Evolutionary conservation across 2,329 filamentous ascomycete genomes (phyloP), one percentile per base, ranked within the genome.

Genomic region (Pseudogymnoascus sp.): DNA sequence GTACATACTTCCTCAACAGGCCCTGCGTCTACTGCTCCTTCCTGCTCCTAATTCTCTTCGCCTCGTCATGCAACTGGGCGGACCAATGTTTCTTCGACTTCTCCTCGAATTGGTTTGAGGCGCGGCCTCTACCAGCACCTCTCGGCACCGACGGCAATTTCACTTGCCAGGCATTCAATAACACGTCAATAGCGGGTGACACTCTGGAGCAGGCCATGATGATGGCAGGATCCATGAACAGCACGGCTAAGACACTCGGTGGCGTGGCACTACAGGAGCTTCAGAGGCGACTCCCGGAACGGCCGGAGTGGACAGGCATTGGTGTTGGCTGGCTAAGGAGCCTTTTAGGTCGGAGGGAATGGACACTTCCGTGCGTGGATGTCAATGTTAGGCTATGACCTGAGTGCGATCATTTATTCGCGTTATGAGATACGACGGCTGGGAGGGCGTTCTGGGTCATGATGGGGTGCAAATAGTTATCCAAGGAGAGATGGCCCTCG

Each of bases 11-110:
- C 77, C 87, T 99, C 70, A 96, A 97, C 78, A 88, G 93, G 62
- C 94, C 94, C 61, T 99, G 94, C 79, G 88, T 96, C 69, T 99
- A 99, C 82, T 99, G 94, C 84, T 96, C 92, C 65, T 87, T 97
- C 65, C 88, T 99, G 61, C 90, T 99, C 58, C 84, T 96, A 67
- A 92, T 97, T 69, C 91, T 99, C 69, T 96, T 97, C 79, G 84
- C 92, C 68, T 95, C 92, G 25, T 92, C 89, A 25, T 94, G 90
- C 76, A 88, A 92, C 82, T 94, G 90, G 90, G 90, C 88, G 67
- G 89, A 92, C 73, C 86, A 87, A 61, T 94, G 90, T 74, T 94
- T 97, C 78, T 94, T 97, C 80, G 93, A 97, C 78, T 89, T 97
- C 73, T 73, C 81, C 68, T 89, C 87, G 70, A 91, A 95, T 78